Percentiles rank a stretch among this genome's conserved stretches.
phyloP scores from a whole-genome alignment of 495 filamentous ascomycete genomes.

The Aspergillus ostianus region DNA sequence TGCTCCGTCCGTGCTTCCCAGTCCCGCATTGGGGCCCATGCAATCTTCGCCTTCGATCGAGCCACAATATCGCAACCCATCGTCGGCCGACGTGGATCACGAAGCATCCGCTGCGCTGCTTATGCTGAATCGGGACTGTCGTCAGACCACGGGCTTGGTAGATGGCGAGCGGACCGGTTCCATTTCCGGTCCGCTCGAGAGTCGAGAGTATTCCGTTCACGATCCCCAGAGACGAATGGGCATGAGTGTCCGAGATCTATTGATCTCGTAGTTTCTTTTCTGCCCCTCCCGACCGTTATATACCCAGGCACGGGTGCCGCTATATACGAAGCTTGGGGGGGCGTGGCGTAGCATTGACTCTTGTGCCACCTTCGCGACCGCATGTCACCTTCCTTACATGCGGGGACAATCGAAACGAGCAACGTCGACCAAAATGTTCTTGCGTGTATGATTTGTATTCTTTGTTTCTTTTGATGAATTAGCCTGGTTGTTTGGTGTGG shows the following conservation, averaged over 20 bases:
- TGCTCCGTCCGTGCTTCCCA: slow-evolving; percentile 38
- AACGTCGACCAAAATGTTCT: no score
- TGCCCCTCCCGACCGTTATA: no score
- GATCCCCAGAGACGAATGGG: slow-evolving; percentile 40
- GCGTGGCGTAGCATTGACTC: not conserved
- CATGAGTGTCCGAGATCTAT: slow-evolving; percentile 78
- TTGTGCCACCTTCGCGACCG: no score
- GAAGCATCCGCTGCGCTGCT: slow-evolving; percentile 79
- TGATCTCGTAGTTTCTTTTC: slow-evolving; percentile 51
- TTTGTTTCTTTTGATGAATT: not conserved
- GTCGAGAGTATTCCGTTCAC: slow-evolving; percentile 2
- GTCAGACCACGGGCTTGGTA: slow-evolving; percentile 41
- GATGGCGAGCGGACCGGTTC: slow-evolving; percentile 24
- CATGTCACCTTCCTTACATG: no score
- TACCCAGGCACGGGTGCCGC: no score
- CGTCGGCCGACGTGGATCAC: slow-evolving; percentile 57
- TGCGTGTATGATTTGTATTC: not conserved
- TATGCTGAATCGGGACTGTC: slow-evolving; percentile 72
- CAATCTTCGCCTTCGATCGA: slow-evolving; percentile 35
- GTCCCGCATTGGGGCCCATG: slow-evolving; percentile 39
- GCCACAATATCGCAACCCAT: slow-evolving; percentile 22
- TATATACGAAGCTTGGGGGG: not conserved
- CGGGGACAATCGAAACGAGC: no score
- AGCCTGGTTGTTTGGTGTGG: not conserved
- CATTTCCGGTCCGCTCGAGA: slow-evolving; percentile 6